Evolutionary conservation across 352 stramenopile genomes (phyloP), one percentile per base, ranked within the genome.

Genomic region (Phytophthora foliorum): DNA sequence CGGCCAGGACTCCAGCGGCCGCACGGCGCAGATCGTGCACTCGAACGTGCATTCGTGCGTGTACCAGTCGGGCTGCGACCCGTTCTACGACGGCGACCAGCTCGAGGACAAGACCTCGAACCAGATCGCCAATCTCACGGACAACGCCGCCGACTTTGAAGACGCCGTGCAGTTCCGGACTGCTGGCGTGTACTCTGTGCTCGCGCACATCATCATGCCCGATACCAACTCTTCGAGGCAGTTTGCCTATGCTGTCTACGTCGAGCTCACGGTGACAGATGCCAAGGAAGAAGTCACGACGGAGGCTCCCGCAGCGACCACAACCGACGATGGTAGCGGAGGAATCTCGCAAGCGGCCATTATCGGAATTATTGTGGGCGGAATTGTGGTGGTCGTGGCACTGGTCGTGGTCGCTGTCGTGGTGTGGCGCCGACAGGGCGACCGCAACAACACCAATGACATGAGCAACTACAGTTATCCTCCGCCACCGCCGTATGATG

Each of bases 191-290:
- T 86, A 75, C 54, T 88, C 78, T 22, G 64, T 89, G 36, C 65
- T 89, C n/a, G 81, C 81, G 14, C 81, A 89, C 42, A 84, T 89
- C 52, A 84, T 89, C 51, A 76, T 88, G 66, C 77, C 81, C 2
- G 80, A 81, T 27, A 69, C 69, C 24, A 88, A 88, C 46, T 62
- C 58, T 21, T 83, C 77, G 2, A 63, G 65, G 53, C 80, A 82
- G 29, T 88, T 84, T 32, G 80, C 82, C 27, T 88, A 74, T 51
- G 80, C 66, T 13, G 80, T 88, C 25, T 88, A 86, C 64, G 25
- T 69, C 1, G 39, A 83, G 60, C 69, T 86, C 39, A 72, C 69
- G 7, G 78, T 86, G 32, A 65, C 72, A 16, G 60, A 84, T 21
- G 55, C 64, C 9, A 72, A 55, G 22, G 38, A 55, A 57, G 22